Evolutionary conservation across 2,329 filamentous ascomycete genomes (phyloP).

Genomic region (Ophiosphaerella narmari): DNA sequence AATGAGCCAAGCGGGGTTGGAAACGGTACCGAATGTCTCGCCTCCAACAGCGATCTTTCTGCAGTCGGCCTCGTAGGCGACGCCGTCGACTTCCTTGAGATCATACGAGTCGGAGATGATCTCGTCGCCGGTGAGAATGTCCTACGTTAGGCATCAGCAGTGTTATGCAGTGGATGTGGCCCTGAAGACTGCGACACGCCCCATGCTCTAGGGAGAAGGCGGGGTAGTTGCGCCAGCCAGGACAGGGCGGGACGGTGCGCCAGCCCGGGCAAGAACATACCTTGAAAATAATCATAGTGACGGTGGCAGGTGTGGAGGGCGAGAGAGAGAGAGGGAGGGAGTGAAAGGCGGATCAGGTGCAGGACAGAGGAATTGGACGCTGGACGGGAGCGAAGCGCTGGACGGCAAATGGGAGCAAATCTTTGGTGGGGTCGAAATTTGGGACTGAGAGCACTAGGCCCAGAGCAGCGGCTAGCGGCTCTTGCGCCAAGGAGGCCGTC

Average conservation of each 20-base stretch:
- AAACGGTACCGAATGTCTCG: conserved; percentile 69
- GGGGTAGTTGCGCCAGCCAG: conserved; percentile 26
- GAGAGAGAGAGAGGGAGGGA: conserved; percentile 5
- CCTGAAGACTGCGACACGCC: not conserved
- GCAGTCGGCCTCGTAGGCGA: conserved; percentile 91
- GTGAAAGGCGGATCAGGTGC: conserved; percentile 13
- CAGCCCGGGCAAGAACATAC: conserved; percentile 42
- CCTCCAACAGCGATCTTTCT: conserved; percentile 81
- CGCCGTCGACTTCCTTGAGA: conserved; percentile 76
- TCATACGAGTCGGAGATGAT: conserved; percentile 95
- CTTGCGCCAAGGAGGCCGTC: conserved; percentile 4
- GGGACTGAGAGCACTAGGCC: conserved; percentile 10
- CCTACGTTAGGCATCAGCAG: conserved; percentile 60
- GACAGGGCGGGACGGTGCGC: conserved; percentile 17
- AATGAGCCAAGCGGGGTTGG: not conserved
- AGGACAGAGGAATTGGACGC: conserved; percentile 17
- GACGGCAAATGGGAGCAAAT: not conserved
- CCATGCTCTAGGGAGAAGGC: conserved; percentile 19
- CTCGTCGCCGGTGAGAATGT: conserved; percentile 88
- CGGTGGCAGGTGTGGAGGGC: conserved; percentile 18
- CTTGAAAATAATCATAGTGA: conserved; percentile 64
- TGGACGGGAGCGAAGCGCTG: conserved; percentile 16
- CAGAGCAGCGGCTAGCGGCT: not conserved
- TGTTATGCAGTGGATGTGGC: not conserved
- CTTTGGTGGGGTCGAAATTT: conserved; percentile 33